Conservation (phyloP, 345 rosid genomes). For the Eucalyptus grandis region DNA sequence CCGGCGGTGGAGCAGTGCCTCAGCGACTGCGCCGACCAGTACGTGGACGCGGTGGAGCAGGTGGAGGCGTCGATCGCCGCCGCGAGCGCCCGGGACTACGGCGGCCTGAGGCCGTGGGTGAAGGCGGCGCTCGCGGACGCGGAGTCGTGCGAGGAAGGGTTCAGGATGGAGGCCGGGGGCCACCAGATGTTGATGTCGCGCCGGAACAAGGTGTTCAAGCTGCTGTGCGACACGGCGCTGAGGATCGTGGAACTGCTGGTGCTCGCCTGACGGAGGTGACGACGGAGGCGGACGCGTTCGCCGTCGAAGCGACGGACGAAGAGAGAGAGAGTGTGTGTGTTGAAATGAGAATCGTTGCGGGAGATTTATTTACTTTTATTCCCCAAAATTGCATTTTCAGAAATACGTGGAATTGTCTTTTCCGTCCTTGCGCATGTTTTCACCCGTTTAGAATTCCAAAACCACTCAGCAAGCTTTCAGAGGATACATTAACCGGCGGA, state of each 20-base stretch:
- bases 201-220: background rate
- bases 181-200: background rate
- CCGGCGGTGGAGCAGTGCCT: conserved; percentile 4
- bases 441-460: background rate
- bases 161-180: background rate
- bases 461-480: background rate
- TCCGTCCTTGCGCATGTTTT: background rate
- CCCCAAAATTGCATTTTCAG: background rate
- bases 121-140: background rate
- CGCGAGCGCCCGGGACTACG: background rate
- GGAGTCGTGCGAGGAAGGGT: conserved; percentile 1
- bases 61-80: conserved; percentile 6
- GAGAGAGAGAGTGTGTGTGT: fast-evolving
- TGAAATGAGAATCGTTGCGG: background rate
- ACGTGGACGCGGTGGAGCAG: conserved; percentile 5
- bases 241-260: background rate
- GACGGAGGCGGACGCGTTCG: background rate
- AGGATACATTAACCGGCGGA: background rate
- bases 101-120: background rate
- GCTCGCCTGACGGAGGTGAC: background rate
- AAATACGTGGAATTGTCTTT: background rate
- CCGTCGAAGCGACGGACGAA: background rate
- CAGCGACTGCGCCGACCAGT: conserved; percentile 1
- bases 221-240: background rate
- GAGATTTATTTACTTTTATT: background rate